These are phyloP conservation scores for Diaporthe ampelina DNA, from an alignment of 2,329 filamentous ascomycete species.

Conservation along the genomic window DNA sequence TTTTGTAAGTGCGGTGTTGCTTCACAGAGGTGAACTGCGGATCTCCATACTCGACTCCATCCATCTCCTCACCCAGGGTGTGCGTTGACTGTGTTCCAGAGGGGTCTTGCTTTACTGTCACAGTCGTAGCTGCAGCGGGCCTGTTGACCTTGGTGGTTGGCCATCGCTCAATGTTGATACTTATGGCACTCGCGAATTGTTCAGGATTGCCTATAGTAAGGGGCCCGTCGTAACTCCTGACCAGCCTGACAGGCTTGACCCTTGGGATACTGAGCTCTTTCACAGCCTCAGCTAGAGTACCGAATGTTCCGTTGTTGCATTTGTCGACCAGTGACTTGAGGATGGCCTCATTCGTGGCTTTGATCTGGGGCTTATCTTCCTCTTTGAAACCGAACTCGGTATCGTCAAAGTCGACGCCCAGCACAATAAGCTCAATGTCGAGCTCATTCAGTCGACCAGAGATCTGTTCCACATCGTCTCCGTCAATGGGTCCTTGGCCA, in stretches of 20 bases:
- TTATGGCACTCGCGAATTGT: constrained; percentile 80
- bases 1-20: constrained; percentile 82
- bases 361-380: constrained; percentile 81
- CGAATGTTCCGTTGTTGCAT: constrained; percentile 78
- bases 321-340: constrained; percentile 75
- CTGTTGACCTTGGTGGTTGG: constrained; percentile 85
- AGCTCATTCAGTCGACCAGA: constrained; percentile 80
- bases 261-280: constrained; percentile 83
- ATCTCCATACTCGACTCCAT: constrained; percentile 60
- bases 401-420: constrained; percentile 96
- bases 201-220: constrained; percentile 84
- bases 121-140: constrained; percentile 82
- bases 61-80: constrained; percentile 61
- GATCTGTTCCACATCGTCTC: constrained; percentile 79
- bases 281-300: constrained; percentile 89
- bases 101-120: constrained; percentile 70
- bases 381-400: constrained; percentile 91
- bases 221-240: constrained; percentile 82
- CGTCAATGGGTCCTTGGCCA: constrained; percentile 79
- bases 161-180: constrained; percentile 91
- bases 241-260: constrained; percentile 81
- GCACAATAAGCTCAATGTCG: constrained; percentile 81
- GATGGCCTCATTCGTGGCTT: constrained; percentile 81
- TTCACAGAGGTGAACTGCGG: constrained; percentile 77
- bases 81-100: constrained; percentile 65